phyloP scores from a whole-genome alignment of 345 rosid species.

The Brassica carinata region DNA sequence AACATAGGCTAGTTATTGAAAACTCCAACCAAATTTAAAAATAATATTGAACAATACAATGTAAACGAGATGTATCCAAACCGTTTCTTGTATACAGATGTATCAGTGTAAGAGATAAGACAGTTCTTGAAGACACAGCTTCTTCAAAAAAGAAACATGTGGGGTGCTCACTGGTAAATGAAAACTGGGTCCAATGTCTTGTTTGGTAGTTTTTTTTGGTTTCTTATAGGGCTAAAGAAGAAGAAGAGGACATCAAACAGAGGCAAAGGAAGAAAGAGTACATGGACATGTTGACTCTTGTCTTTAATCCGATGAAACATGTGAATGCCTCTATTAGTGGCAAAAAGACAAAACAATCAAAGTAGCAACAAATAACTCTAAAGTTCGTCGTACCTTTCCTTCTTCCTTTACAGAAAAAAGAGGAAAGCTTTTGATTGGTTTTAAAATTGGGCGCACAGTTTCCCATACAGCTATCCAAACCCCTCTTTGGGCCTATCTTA shows the following conservation, averaged over 20 bases:
- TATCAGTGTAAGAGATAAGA: not conserved
- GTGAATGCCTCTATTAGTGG: conserved; percentile 21
- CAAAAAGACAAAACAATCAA: conserved; percentile 13
- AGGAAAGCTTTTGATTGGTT: conserved; percentile 1
- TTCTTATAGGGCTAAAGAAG: not conserved
- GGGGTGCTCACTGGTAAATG: conserved; percentile 20
- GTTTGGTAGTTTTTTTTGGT: not conserved
- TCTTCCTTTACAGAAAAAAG: not conserved
- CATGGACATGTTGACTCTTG: not conserved
- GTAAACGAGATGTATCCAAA: not conserved
- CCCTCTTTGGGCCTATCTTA: conserved; percentile 14
- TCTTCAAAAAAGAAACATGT: conserved; percentile 31
- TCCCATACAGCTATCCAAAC: conserved; percentile 11
- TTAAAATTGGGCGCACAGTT: conserved; percentile 15
- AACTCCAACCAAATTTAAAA: not conserved
- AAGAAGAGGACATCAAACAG: conserved; percentile 15
- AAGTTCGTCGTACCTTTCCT: conserved; percentile 26
- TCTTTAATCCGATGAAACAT: not conserved
- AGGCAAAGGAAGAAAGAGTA: conserved; percentile 3
- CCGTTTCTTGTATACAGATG: not conserved
- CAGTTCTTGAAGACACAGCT: conserved; percentile 5
- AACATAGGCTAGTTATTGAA: not conserved
- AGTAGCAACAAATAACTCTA: not conserved
- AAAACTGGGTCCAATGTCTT: conserved; percentile 5
- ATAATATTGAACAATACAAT: not conserved